Percentiles rank a stretch among this genome's conserved stretches.
These are phyloP conservation scores for Phtheirospermum japonicum DNA, from an alignment of 257 asterid genomes.

Conservation along the genomic window DNA sequence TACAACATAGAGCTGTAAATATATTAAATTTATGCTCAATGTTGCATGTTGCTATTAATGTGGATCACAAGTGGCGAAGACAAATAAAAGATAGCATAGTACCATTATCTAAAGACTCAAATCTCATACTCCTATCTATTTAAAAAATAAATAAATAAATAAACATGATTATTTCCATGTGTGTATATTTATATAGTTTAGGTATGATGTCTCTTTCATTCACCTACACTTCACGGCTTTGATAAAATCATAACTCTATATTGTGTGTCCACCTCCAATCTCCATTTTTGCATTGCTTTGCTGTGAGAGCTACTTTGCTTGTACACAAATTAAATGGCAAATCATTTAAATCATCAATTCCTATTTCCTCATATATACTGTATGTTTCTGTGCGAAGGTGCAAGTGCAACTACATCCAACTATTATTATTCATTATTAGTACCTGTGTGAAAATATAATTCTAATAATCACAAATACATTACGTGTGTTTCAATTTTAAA, in stretches of 20 bases:
- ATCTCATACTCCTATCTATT: too few species aligned
- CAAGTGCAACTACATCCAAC: too few species aligned
- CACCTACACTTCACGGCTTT: constrained; percentile 36
- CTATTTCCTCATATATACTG: neutral
- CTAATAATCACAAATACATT: neutral
- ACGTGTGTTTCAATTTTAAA: neutral
- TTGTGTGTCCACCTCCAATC: constrained; percentile 25
- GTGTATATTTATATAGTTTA: constrained; percentile 38
- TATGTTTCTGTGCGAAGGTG: neutral
- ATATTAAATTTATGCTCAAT: too few species aligned
- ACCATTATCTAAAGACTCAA: too few species aligned
- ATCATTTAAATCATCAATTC: constrained; percentile 18
- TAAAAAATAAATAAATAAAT: too few species aligned
- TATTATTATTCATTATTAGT: too few species aligned
- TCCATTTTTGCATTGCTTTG: neutral
- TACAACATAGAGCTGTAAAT: too few species aligned
- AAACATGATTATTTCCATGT: constrained; percentile 6
- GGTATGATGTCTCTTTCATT: constrained; percentile 60
- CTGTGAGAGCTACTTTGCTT: too few species aligned
- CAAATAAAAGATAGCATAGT: too few species aligned
- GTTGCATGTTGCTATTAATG: too few species aligned
- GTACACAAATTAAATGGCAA: constrained; percentile 10
- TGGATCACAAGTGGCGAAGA: too few species aligned
- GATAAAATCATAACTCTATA: constrained; percentile 25
- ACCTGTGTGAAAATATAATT: neutral